Percentiles rank a stretch among this genome's conserved stretches.
These are phyloP conservation scores for Secale cereale DNA, from an alignment of 176 grass and related monocot genomes.

Conservation along the genomic window DNA sequence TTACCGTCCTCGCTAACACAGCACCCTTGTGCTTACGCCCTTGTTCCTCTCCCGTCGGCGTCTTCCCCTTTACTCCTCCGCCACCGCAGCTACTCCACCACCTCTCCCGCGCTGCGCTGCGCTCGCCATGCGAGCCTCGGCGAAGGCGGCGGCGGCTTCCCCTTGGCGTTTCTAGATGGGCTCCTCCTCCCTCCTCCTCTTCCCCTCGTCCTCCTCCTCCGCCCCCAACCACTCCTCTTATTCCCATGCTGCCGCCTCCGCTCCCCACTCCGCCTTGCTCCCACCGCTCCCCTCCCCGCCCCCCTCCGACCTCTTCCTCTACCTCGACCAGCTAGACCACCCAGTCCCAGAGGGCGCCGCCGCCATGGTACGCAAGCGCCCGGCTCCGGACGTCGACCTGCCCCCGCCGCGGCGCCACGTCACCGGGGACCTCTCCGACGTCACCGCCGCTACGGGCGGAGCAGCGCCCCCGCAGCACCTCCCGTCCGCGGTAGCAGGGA, in stretches of 20 bases:
- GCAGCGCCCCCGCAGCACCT: background rate
- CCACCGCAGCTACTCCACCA: background rate
- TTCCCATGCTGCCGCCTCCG: conserved; percentile 34
- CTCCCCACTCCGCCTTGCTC: conserved; percentile 25
- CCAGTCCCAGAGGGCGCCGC: conserved; percentile 25
- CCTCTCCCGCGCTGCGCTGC: background rate
- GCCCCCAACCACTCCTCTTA: conserved; percentile 11
- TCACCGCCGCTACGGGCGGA: background rate
- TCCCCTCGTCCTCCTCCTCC: conserved; percentile 50
- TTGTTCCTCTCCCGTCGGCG: conserved; percentile 30
- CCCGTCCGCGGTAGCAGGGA: background rate
- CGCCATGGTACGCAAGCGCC: conserved; percentile 80
- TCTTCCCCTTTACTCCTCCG: conserved; percentile 32
- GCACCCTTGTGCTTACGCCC: conserved; percentile 15
- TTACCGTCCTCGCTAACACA: background rate
- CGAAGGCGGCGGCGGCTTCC: conserved; percentile 30
- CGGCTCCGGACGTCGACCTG: conserved; percentile 57
- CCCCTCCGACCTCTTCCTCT: conserved; percentile 25
- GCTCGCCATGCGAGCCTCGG: conserved; percentile 44
- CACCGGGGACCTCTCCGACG: conserved; percentile 29
- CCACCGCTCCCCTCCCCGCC: conserved; percentile 23
- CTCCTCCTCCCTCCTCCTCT: conserved; percentile 72
- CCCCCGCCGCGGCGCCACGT: conserved; percentile 37
- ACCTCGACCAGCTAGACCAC: conserved; percentile 49
- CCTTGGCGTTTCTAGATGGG: conserved; percentile 79